Conservation (phyloP, 2,329 filamentous ascomycete genomes). For the Fusarium mundagurra region DNA sequence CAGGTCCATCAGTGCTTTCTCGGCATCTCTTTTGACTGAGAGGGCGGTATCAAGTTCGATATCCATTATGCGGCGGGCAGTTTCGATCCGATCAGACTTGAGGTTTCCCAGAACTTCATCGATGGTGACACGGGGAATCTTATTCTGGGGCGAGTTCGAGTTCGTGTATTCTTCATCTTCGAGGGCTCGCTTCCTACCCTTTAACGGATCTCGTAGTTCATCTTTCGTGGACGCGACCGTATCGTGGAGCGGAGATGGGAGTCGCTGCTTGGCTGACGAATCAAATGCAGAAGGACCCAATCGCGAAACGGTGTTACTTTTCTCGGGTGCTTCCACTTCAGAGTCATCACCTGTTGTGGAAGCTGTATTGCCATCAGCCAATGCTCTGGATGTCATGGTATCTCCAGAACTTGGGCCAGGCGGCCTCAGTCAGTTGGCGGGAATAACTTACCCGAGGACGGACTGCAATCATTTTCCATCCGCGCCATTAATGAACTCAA, state of each 20-base stretch:
- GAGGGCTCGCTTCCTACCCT: fast-evolving
- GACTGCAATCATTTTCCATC: not conserved
- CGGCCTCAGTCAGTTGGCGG: not conserved
- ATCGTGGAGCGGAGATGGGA: not conserved
- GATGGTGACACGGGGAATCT: not conserved
- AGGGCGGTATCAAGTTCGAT: not conserved
- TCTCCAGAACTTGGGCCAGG: not conserved
- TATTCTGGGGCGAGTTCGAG: not conserved
- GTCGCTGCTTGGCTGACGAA: not conserved
- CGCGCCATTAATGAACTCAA: not conserved
- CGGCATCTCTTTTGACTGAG: not conserved
- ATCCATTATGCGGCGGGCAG: not conserved
- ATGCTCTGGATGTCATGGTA: not conserved
- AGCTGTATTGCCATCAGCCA: not conserved
- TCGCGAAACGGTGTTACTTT: fast-evolving
- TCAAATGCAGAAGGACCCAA: not conserved
- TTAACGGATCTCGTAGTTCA: not conserved
- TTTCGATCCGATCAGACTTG: not conserved
- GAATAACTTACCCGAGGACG: not conserved
- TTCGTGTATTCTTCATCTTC: not conserved
- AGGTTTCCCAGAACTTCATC: not conserved
- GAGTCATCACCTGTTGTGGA: not conserved
- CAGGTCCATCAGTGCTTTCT: not conserved
- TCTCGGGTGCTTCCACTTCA: not conserved
- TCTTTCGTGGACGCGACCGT: not conserved